Evolutionary conservation across 2,329 filamentous ascomycete genomes (phyloP), one percentile per base, ranked within the genome.

Genomic region (Didymella lethalis): DNA sequence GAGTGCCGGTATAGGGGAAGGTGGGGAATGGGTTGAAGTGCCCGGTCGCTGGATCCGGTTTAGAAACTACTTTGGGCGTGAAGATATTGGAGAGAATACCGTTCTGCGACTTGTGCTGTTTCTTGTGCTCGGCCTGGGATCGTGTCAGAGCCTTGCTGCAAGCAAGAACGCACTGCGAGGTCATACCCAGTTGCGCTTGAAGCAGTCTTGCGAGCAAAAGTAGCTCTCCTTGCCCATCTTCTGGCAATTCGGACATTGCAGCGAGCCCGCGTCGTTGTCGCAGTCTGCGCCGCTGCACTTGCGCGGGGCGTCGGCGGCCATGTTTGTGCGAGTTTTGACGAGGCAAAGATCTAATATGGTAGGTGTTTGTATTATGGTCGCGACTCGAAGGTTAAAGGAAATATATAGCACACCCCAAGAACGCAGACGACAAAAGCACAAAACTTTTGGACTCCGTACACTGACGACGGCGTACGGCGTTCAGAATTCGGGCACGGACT

Each of bases 121-220:
- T 79, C 81, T 97, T 98, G 82, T 98, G 94, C 62, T 89, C 87
- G 77, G 81, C 83, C 93, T 97, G 72, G 51, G 18, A 56, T 44
- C 36, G 46, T 29, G 60, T 75, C 69, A 75, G 71, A 60, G 51
- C 47, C 49, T 54, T 48, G 63, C 10, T 48, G 56, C 16, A 16
- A 28, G 10, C 16, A 60, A 55, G 47, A 57, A 18, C 8, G 34
- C 48, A 44, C 41, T 49, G 46, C 64, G 65, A 68, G 58, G 66
- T 68, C 67, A 70, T 88, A 98, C 95, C 95, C 95, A 99, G 83
- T 93, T 99, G 79, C 88, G 90, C 85, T 97, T 98, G 82, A 99
- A 99, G 83, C 95, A 99, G 70, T 98, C 95, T 79, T 99, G 95
- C 28, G 93, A 93, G 83, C 95, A 99, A 82, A 98, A 99, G 80